Evolutionary conservation across 106 monocot genomes (phyloP).

Genomic region (Phalaenopsis equestris): DNA sequence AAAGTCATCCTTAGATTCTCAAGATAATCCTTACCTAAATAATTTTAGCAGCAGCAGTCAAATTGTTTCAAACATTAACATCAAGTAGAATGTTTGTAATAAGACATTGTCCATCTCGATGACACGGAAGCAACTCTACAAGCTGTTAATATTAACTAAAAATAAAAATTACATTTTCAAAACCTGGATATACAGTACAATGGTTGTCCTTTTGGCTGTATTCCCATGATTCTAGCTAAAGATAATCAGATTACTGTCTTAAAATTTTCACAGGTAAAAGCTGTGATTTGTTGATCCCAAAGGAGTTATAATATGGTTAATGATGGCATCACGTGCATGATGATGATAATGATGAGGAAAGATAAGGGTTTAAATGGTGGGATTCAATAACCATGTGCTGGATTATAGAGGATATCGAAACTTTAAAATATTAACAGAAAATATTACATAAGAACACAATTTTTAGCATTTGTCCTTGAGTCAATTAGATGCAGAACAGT

Average conservation of each 20-base stretch:
- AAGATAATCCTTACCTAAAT: neutral
- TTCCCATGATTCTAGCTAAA: neutral
- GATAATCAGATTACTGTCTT: neutral
- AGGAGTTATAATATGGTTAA: neutral
- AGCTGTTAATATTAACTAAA: neutral
- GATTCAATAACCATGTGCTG: slow-evolving; percentile 1
- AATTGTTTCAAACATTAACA: neutral
- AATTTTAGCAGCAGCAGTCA: neutral
- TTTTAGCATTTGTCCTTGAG: neutral
- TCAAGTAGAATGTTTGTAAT: neutral
- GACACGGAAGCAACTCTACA: neutral
- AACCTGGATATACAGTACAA: neutral
- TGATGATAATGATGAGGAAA: neutral
- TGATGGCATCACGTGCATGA: neutral
- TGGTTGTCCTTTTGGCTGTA: neutral
- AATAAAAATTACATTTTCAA: neutral
- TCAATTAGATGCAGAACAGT: neutral
- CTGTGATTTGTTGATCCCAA: neutral
- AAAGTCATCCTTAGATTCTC: neutral
- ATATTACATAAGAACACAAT: neutral
- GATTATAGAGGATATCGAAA: neutral
- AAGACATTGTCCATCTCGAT: neutral
- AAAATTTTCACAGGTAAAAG: neutral
- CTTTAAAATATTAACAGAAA: neutral
- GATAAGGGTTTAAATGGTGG: neutral